Conservation (phyloP, 2,329 filamentous ascomycete genomes). For the Emmonsia crescens region DNA sequence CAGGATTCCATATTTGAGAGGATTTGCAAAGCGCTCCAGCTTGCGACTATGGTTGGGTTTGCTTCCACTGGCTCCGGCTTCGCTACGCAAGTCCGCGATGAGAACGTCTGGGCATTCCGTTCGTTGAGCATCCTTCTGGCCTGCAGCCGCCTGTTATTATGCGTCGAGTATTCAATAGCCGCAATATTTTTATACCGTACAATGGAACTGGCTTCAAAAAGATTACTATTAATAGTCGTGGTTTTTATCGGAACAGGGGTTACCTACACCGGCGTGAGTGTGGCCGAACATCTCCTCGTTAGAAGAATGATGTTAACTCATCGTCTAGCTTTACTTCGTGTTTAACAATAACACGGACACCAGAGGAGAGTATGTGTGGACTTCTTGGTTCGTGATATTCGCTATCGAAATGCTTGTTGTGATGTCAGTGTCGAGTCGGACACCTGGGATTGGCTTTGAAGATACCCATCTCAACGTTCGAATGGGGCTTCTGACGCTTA, state of each 20-base stretch:
- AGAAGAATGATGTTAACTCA: not conserved
- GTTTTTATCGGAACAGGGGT: slow-evolving; percentile 21
- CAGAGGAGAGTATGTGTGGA: slow-evolving; percentile 28
- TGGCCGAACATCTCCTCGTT: not conserved
- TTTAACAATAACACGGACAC: slow-evolving; percentile 18
- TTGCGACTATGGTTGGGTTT: slow-evolving; percentile 56
- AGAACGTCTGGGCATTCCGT: slow-evolving; percentile 36
- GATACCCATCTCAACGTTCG: slow-evolving; percentile 53
- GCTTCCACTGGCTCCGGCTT: slow-evolving; percentile 47
- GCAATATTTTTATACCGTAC: slow-evolving; percentile 19
- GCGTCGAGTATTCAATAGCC: slow-evolving; percentile 42
- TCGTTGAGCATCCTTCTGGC: slow-evolving; percentile 36
- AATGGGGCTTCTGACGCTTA: slow-evolving; percentile 53
- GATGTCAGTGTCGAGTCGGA: slow-evolving; percentile 45
- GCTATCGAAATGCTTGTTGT: slow-evolving; percentile 42
- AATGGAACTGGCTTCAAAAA: slow-evolving; percentile 19
- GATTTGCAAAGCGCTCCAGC: slow-evolving; percentile 47
- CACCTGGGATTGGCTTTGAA: slow-evolving; percentile 49
- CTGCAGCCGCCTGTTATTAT: slow-evolving; percentile 42
- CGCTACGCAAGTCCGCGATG: slow-evolving; percentile 29
- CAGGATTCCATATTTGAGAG: slow-evolving; percentile 55
- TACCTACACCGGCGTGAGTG: slow-evolving; percentile 21
- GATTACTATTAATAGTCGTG: slow-evolving; percentile 21
- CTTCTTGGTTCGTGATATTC: slow-evolving; percentile 47
- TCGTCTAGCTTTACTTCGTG: slow-evolving; percentile 24